phyloP scores from a whole-genome alignment of 139 green algal species.

The Micractinium sp. region DNA sequence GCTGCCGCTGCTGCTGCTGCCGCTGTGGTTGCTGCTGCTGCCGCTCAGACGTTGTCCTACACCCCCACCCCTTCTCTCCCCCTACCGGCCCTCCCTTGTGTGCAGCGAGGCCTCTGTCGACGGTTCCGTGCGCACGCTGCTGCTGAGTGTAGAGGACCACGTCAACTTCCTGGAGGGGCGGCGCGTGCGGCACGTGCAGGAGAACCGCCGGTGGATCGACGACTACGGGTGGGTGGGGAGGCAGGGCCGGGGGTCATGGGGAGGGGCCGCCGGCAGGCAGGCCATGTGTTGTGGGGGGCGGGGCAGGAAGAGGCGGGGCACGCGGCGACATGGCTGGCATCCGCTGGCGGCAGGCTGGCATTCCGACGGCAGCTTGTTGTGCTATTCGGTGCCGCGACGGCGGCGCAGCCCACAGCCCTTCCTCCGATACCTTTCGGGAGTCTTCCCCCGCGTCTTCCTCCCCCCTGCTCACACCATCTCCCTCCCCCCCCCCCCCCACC shows the following conservation, averaged over 20 bases:
- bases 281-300: too few species aligned
- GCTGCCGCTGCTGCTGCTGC: background rate
- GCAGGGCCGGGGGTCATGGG: background rate
- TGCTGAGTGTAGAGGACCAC: constrained; percentile 53
- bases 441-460: background rate
- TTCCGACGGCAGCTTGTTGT: background rate
- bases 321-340: too few species aligned
- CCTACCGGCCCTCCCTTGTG: background rate
- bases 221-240: constrained; percentile 49
- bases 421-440: background rate
- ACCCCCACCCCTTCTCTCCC: background rate
- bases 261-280: too few species aligned
- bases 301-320: too few species aligned
- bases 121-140: constrained; percentile 49
- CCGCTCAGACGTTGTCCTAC: too few species aligned
- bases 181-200: constrained; percentile 62
- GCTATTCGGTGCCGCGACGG: too few species aligned
- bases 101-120: constrained; percentile 50
- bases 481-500: background rate
- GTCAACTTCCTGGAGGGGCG: constrained; percentile 71
- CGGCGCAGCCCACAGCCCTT: background rate
- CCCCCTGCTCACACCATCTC: background rate
- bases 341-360: too few species aligned
- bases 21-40: background rate
- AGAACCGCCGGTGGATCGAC: constrained; percentile 71